Evolutionary conservation across 1,284 basidiomycete genomes (phyloP).

Genomic region (Leccinum colubrinum): DNA sequence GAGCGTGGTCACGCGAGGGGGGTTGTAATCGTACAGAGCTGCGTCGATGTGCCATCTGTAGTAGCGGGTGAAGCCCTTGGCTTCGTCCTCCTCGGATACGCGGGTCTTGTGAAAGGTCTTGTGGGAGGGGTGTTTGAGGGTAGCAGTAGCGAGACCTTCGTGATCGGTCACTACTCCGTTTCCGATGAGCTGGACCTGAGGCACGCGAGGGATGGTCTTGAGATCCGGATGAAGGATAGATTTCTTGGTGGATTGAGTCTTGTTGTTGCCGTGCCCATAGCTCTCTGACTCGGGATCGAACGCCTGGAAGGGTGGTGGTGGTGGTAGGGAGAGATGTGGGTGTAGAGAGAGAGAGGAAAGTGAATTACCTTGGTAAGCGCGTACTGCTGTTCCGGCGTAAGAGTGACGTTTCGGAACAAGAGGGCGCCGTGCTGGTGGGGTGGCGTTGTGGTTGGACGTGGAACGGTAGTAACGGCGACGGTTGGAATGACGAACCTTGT

Average conservation of each 20-base stretch:
- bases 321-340: neutral
- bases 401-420: slow-evolving; percentile 66
- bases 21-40: slow-evolving; percentile 82
- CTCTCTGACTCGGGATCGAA: slow-evolving; percentile 73
- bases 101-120: slow-evolving; percentile 86
- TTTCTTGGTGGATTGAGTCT: slow-evolving; percentile 66
- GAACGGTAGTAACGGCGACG: slow-evolving; percentile 24
- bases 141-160: slow-evolving; percentile 72
- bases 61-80: slow-evolving; percentile 76
- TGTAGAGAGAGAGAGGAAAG: neutral
- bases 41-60: slow-evolving; percentile 96
- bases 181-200: slow-evolving; percentile 86
- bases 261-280: slow-evolving; percentile 86
- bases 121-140: slow-evolving; percentile 81
- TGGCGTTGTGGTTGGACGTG: neutral
- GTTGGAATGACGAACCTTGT: slow-evolving; percentile 48
- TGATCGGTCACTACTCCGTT: slow-evolving; percentile 74
- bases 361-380: slow-evolving; percentile 69
- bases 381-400: slow-evolving; percentile 83
- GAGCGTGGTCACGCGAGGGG: slow-evolving; percentile 89
- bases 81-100: slow-evolving; percentile 78
- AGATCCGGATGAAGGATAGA: slow-evolving; percentile 84
- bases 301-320: slow-evolving; percentile 38
- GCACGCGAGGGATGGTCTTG: slow-evolving; percentile 83
- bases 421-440: slow-evolving; percentile 64